Evolutionary conservation across 768 basidiomycete genomes (phyloP), one percentile per base, ranked within the genome.

Genomic region (Gymnopilus junonius): DNA sequence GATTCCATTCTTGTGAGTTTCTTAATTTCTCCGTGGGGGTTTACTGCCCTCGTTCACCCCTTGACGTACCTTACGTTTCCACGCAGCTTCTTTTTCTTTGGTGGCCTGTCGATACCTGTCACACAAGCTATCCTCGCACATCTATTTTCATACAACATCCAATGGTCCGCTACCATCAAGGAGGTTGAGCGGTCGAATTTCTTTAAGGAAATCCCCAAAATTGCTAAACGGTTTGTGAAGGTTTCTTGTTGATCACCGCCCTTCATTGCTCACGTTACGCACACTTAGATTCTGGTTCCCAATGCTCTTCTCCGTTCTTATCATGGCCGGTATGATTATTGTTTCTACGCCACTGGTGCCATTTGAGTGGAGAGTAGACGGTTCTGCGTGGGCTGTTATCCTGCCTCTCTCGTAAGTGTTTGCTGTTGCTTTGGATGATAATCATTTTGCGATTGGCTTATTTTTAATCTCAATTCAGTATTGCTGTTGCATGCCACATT

Each of bases 181-280:
- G 92, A 93, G 69, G 92, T 95, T 21, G 85, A 94, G 73, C 83
- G 87, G 31, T 92, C 90, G 2, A 95, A 95, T 73, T 95, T 96
- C 78, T 94, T 93, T 82, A 88, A 91, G 70, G 94, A 96, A 75
- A 88, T 95, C 27, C 94, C 94, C 0, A 88, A 89, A 68, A 94
- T 96, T 70, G 77, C 86, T 23, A 87, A 85, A 69, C 82, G 93
- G 72, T 69, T 23, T 51, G 34, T 39, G 15, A 17, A 29, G 86
- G 61, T 81, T 76, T 42, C 40, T 51, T 32, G 20, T 55, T 53
- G 55, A 17, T 29, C 32, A 39, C 20, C 27, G 17, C 76, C 15
- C 73, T 76, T 56, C 8, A 3, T 46, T 37, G 12, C 58, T 31
- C 77, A 77, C 29, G 74, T 76, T 59, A 50, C 71, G 17, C 54